Base-by-base conservation (phyloP, 352 stramenopile genomes). In the Thalassiosira hispida region DNA sequence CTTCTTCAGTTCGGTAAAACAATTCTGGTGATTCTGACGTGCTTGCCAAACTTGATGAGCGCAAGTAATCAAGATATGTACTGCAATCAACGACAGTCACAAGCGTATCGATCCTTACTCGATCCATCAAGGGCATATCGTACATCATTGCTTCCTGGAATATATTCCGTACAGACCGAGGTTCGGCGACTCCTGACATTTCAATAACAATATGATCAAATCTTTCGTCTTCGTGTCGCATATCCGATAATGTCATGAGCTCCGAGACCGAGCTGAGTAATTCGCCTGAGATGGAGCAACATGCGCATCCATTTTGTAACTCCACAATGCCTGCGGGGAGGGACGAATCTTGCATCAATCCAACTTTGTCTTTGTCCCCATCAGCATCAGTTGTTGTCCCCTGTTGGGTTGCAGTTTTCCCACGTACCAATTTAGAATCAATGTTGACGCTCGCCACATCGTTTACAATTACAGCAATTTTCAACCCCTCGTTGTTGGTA, bases 171-270 rank as follows among this genome's bases (percentile, higher is more conserved):
- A 96, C 77, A 29, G 75, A 63, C 29, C 84, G 84, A 44, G 92
- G 92, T 67, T 95, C 88, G 8, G 90, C 87, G 5, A 95, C 90
- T 23, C 91, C 92, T 23, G 53, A 86, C 62, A 93, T 83, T 86
- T 95, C 92, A 59, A 95, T 74, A 12, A 95, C 86, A 80, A 95
- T 93, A 46, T 94, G 88, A 73, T 95, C 80, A 68, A 94, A 94
- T 70, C 59, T 76, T 16, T 86, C 66, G 7, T 81, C 55, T 40
- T 86, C 76, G 29, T 77, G 42, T 29, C 77, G 62, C 35, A 93
- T 38, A 81, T 93, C 85, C 27, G 73, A 88, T 12, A 91, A 57
- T 27, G 82, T 89, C 0, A 93, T 75, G 2, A 93, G 61, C 62
- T 93, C 75, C 11, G 67, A 79, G 40, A 93, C 76, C 9, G 77